Conservation (phyloP, 768 basidiomycete species). For the Suillus sp. region DNA sequence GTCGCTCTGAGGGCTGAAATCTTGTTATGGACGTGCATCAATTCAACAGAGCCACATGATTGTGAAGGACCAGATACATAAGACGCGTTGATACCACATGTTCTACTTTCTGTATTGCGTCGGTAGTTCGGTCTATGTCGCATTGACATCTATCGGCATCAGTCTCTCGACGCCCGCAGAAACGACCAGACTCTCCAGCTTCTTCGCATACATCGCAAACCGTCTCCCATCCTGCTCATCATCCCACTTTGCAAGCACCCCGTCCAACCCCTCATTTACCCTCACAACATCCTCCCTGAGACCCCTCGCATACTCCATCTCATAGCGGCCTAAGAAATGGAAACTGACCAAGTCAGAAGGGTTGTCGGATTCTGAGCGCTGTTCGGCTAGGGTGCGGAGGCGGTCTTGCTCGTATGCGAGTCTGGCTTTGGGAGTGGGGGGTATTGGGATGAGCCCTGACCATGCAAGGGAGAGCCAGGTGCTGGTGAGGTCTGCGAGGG, state of each 20-base stretch:
- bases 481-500: constrained; percentile 49
- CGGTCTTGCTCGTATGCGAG: constrained; percentile 42
- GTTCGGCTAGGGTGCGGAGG: constrained; percentile 27
- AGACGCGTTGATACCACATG: background rate
- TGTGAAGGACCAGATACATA: background rate
- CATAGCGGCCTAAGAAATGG: constrained; percentile 25
- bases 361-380: constrained; percentile 24
- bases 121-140: background rate
- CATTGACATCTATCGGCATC: background rate
- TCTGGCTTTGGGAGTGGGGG: constrained; percentile 34
- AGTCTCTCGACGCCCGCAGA: constrained; percentile 14
- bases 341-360: constrained; percentile 31
- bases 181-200: constrained; percentile 30
- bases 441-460: constrained; percentile 35
- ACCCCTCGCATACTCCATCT: constrained; percentile 26
- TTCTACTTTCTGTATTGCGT: background rate
- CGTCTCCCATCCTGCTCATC: constrained; percentile 29
- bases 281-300: constrained; percentile 19
- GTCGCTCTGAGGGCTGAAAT: too few species aligned
- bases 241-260: constrained; percentile 28
- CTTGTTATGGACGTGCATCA: too few species aligned
- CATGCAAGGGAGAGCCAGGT: constrained; percentile 51
- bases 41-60: too few species aligned
- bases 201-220: constrained; percentile 30
- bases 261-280: constrained; percentile 20